Conservation (phyloP, 768 basidiomycete species). For the Lactifluus pinguis region DNA sequence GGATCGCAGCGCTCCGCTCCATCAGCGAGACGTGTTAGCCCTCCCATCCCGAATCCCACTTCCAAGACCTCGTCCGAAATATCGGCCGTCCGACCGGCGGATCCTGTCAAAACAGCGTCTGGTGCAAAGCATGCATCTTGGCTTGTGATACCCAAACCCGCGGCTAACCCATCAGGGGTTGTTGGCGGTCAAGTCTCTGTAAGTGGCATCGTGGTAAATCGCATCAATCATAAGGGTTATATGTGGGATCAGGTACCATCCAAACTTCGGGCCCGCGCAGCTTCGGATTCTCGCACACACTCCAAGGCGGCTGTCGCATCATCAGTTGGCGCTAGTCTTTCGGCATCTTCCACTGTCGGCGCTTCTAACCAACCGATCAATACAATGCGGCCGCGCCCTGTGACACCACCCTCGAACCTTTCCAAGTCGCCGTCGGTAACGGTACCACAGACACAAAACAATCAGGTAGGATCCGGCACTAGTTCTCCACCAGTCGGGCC, state of each 20-base stretch:
- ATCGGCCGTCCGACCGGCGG: background rate
- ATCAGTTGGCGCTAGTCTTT: background rate
- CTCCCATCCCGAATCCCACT: background rate
- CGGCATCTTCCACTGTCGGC: background rate
- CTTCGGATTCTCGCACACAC: constrained; percentile 17
- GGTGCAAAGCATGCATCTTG: constrained; percentile 14
- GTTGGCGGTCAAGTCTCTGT: background rate
- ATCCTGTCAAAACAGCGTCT: background rate
- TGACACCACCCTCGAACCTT: constrained; percentile 11
- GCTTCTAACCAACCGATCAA: constrained; percentile 2
- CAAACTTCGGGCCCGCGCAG: constrained; percentile 13
- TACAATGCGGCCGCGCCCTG: background rate
- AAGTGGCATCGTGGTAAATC: background rate
- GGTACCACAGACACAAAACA: background rate
- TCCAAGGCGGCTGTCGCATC: background rate
- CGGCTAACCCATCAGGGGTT: background rate
- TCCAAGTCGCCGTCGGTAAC: constrained; percentile 14
- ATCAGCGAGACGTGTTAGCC: constrained; percentile 6
- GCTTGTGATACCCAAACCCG: constrained; percentile 11
- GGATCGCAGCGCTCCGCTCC: background rate
- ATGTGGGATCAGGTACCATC: background rate
- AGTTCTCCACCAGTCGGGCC: constrained; percentile 6
- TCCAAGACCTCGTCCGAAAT: background rate
- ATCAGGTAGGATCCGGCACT: background rate
- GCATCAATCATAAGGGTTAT: background rate